Evolutionary conservation across 345 rosid genomes (phyloP).

Genomic region (Excoecaria cochinchinensis): DNA sequence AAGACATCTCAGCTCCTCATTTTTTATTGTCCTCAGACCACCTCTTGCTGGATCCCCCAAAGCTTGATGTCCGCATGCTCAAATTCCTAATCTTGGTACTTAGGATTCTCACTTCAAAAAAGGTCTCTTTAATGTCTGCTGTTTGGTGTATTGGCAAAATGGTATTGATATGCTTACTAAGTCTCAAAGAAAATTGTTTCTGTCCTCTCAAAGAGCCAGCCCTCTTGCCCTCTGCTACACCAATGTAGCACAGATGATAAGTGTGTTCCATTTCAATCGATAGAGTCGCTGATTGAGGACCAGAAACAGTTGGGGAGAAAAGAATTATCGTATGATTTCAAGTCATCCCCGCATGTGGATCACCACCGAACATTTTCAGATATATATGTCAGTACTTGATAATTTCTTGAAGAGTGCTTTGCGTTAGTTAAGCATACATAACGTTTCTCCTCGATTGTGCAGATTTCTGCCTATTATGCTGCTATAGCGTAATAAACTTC

Average conservation of each 20-base stretch:
- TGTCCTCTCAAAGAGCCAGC: constrained; percentile 46
- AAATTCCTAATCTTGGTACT: background rate
- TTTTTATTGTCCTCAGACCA: no score
- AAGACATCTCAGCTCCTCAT: no score
- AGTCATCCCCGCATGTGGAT: constrained; percentile 79
- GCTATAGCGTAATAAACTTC: no score
- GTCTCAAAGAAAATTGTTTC: constrained; percentile 26
- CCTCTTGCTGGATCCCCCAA: constrained; percentile 1
- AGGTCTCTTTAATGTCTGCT: constrained; percentile 23
- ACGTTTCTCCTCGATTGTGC: background rate
- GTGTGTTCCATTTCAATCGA: constrained; percentile 56
- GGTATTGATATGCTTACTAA: background rate
- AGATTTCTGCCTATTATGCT: background rate
- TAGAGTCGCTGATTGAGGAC: constrained; percentile 49
- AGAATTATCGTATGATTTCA: constrained; percentile 54
- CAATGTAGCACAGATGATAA: constrained; percentile 77
- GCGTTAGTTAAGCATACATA: constrained; percentile 23
- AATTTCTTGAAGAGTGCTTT: constrained; percentile 63
- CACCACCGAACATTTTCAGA: constrained; percentile 70
- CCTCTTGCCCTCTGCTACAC: constrained; percentile 78
- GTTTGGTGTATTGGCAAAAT: constrained; percentile 17
- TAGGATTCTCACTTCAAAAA: background rate
- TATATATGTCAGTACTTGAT: constrained; percentile 52
- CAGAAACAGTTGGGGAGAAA: constrained; percentile 60
- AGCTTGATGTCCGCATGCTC: background rate